Conservation (phyloP, 2,329 filamentous ascomycete species). For the Ceratocystis harringtonii region DNA sequence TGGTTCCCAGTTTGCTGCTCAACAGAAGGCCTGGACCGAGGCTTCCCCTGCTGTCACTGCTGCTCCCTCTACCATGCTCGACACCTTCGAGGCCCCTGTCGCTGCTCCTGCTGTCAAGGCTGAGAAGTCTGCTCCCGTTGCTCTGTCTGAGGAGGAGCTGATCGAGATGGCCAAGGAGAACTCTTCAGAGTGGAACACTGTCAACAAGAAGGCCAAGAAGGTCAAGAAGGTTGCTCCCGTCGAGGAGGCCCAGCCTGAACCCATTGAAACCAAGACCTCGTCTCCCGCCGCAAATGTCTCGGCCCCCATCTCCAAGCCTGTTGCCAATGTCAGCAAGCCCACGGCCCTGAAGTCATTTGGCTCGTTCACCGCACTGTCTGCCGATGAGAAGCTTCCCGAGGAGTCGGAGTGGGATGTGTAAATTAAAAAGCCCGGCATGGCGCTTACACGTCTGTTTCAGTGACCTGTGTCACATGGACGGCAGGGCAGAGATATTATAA, state of each 20-base stretch:
- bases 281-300: slow-evolving; percentile 18
- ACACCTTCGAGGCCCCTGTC: slow-evolving; percentile 31
- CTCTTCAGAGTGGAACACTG: slow-evolving; percentile 45
- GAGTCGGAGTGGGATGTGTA: slow-evolving; percentile 40
- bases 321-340: slow-evolving; percentile 19
- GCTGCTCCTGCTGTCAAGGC: slow-evolving; percentile 24
- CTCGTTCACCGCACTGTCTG: slow-evolving; percentile 36
- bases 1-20: slow-evolving; percentile 43
- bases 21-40: slow-evolving; percentile 31
- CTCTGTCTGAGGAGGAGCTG: slow-evolving; percentile 48
- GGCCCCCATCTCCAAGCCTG: slow-evolving; percentile 22
- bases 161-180: slow-evolving; percentile 40
- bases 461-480: neutral
- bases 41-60: slow-evolving; percentile 24
- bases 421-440: slow-evolving; percentile 11
- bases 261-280: slow-evolving; percentile 18
- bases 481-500: neutral
- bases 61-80: slow-evolving; percentile 36
- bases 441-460: neutral
- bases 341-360: slow-evolving; percentile 25
- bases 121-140: slow-evolving; percentile 28
- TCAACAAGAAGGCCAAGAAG: slow-evolving; percentile 31
- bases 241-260: slow-evolving; percentile 16
- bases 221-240: slow-evolving; percentile 24
- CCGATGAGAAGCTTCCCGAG: slow-evolving; percentile 30